These are phyloP conservation scores for Leersia perrieri DNA, from an alignment of 176 grass and related monocot genomes.

Conservation along the genomic window DNA sequence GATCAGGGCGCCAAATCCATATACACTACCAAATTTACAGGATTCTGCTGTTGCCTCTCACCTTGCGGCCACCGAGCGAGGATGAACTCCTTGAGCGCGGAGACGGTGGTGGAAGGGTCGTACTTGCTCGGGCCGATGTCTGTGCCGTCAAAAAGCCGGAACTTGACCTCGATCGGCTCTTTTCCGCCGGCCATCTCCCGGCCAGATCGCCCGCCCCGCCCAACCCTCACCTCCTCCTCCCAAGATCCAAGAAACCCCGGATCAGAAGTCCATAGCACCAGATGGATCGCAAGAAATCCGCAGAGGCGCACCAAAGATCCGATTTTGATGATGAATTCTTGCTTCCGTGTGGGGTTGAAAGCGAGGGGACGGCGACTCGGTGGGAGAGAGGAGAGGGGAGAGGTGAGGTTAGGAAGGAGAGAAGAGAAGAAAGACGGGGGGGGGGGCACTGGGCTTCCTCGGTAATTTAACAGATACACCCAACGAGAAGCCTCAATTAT, in stretches of 20 bases:
- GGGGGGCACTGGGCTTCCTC: slow-evolving; percentile 18
- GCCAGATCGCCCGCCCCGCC: slow-evolving; percentile 40
- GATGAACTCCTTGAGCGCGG: slow-evolving; percentile 82
- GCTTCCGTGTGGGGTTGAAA: slow-evolving; percentile 44
- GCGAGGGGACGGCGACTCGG: slow-evolving; percentile 41
- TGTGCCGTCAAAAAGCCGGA: slow-evolving; percentile 79
- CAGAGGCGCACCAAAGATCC: slow-evolving; percentile 18
- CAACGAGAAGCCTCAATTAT: neutral
- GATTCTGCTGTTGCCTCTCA: slow-evolving; percentile 42
- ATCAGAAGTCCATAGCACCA: slow-evolving; percentile 45
- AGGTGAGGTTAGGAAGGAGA: neutral
- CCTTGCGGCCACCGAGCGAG: slow-evolving; percentile 90
- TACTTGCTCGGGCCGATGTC: slow-evolving; percentile 92
- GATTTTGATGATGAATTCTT: slow-evolving; percentile 53
- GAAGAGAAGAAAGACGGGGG: slow-evolving; percentile 12
- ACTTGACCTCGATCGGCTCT: slow-evolving; percentile 80
- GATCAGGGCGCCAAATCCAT: slow-evolving; percentile 1
- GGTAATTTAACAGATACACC: slow-evolving; percentile 40
- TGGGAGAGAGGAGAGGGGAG: slow-evolving; percentile 2
- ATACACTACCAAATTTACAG: slow-evolving; percentile 12
- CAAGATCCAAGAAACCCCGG: slow-evolving; percentile 31
- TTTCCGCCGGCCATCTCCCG: slow-evolving; percentile 48
- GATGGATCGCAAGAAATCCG: slow-evolving; percentile 8
- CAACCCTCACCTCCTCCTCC: slow-evolving; percentile 19
- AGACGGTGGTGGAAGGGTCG: slow-evolving; percentile 70